Percentiles rank a stretch among this genome's conserved stretches.
These are phyloP conservation scores for Vinca minor DNA, from an alignment of 257 asterid genomes.

Conservation along the genomic window DNA sequence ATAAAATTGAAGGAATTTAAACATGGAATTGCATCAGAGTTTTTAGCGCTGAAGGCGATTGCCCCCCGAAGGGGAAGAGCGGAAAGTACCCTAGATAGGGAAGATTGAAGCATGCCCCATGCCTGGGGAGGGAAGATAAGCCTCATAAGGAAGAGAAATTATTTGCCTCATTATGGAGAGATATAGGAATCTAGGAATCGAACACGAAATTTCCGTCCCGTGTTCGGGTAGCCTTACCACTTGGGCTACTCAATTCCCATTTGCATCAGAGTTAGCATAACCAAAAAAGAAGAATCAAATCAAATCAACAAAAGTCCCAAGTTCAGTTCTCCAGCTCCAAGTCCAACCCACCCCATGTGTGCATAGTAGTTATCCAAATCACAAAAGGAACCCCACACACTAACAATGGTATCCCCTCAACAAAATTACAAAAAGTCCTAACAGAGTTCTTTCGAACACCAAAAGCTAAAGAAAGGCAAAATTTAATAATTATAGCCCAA, in stretches of 20 bases:
- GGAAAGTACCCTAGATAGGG: too few species aligned
- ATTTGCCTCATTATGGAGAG: too few species aligned
- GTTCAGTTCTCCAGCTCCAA: not conserved
- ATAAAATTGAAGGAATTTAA: slow-evolving; percentile 16
- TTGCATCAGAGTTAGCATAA: slow-evolving; percentile 23
- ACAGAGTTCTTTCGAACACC: slow-evolving; percentile 6
- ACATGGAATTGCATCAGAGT: too few species aligned
- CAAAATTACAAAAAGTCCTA: slow-evolving; percentile 17
- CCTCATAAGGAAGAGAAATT: too few species aligned
- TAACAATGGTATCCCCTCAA: slow-evolving; percentile 12
- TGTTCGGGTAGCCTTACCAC: too few species aligned
- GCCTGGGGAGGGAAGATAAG: too few species aligned
- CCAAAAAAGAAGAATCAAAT: slow-evolving; percentile 13
- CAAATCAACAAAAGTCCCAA: slow-evolving; percentile 9
- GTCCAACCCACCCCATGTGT: slow-evolving; percentile 5
- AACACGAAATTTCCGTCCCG: too few species aligned
- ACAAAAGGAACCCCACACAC: slow-evolving; percentile 9
- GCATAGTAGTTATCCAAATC: slow-evolving; percentile 11
- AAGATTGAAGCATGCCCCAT: too few species aligned
- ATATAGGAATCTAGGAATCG: too few species aligned
- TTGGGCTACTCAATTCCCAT: too few species aligned
- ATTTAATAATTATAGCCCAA: slow-evolving; percentile 2
- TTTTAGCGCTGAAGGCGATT: too few species aligned
- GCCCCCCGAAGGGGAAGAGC: too few species aligned
- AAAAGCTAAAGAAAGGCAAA: slow-evolving; percentile 7